These are phyloP conservation scores for Cercophora sp. DNA, from an alignment of 495 filamentous ascomycete species.

Conservation along the genomic window DNA sequence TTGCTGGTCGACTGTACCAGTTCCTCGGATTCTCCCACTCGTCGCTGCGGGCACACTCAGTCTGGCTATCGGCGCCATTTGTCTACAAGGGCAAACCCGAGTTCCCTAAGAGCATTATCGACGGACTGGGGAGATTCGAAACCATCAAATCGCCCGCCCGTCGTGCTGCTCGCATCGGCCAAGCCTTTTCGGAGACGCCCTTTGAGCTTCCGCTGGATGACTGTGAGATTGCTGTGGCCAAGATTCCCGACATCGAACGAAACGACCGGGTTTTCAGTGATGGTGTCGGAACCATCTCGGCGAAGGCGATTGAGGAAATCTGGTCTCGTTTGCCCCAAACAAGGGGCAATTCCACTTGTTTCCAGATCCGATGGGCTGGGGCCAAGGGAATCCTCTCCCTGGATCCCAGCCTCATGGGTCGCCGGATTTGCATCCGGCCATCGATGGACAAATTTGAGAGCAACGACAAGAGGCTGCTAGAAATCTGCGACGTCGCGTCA, in stretches of 20 bases:
- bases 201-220: conserved; percentile 42
- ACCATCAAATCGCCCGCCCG: conserved; percentile 62
- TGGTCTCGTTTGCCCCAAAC: conserved; percentile 41
- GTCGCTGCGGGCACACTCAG: conserved; percentile 62
- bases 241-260: conserved; percentile 41
- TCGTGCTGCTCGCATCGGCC: conserved; percentile 78
- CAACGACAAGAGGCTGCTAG: conserved; percentile 50
- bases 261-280: conserved; percentile 66
- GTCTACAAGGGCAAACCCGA: conserved; percentile 39
- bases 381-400: conserved; percentile 72
- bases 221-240: conserved; percentile 26
- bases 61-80: conserved; percentile 75
- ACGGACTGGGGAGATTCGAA: conserved; percentile 60
- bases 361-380: conserved; percentile 69
- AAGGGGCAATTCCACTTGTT: conserved; percentile 51
- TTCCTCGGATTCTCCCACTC: conserved; percentile 84
- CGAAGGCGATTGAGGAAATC: conserved; percentile 49
- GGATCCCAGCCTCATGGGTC: conserved; percentile 53
- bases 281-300: conserved; percentile 70
- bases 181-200: conserved; percentile 76
- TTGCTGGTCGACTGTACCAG: conserved; percentile 59
- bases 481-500: conserved; percentile 68
- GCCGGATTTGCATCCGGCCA: conserved; percentile 51
- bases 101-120: conserved; percentile 51
- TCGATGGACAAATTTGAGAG: conserved; percentile 82